Evolutionary conservation across 768 basidiomycete genomes (phyloP).

Genomic region (Leccinum obscurum): DNA sequence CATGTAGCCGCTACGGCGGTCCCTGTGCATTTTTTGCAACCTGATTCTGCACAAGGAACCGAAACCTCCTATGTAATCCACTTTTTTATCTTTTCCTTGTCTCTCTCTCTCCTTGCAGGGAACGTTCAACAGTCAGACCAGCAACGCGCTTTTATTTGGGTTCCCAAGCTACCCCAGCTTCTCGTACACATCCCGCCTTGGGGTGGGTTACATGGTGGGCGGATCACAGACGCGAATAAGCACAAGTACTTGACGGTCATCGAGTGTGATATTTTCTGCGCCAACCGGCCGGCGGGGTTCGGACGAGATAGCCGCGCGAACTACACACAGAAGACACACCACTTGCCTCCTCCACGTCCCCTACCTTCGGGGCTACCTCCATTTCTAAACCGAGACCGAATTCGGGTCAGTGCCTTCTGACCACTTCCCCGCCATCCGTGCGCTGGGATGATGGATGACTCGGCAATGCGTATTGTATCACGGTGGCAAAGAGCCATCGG

Average conservation of each 20-base stretch:
- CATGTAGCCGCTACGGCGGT: conserved; percentile 37
- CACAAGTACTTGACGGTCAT: conserved; percentile 1
- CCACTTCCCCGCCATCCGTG: neutral
- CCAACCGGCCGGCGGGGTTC: conserved; percentile 3
- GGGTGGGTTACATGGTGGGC: conserved; percentile 1
- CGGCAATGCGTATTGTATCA: conserved; percentile 1
- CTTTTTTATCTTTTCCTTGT: conserved; percentile 6
- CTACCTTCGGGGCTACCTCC: conserved; percentile 7
- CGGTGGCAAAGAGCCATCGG: conserved; percentile 6
- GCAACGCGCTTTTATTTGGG: conserved; percentile 9
- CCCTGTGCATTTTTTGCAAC: conserved; percentile 32
- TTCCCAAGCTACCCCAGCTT: neutral
- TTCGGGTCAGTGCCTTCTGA: conserved; percentile 1
- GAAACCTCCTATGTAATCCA: conserved; percentile 19
- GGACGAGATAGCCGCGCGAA: conserved; percentile 4
- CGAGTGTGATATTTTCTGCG: conserved; percentile 1
- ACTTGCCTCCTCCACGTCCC: conserved; percentile 6
- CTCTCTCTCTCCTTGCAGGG: neutral
- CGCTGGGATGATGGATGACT: neutral
- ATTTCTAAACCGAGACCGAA: neutral
- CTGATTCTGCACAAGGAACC: conserved; percentile 26
- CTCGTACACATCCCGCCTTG: neutral
- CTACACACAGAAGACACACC: conserved; percentile 3
- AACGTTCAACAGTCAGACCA: conserved; percentile 5
- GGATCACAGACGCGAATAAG: conserved; percentile 14